Conservation (phyloP, 2,329 filamentous ascomycete genomes). For the Sclerotinia glacialis region DNA sequence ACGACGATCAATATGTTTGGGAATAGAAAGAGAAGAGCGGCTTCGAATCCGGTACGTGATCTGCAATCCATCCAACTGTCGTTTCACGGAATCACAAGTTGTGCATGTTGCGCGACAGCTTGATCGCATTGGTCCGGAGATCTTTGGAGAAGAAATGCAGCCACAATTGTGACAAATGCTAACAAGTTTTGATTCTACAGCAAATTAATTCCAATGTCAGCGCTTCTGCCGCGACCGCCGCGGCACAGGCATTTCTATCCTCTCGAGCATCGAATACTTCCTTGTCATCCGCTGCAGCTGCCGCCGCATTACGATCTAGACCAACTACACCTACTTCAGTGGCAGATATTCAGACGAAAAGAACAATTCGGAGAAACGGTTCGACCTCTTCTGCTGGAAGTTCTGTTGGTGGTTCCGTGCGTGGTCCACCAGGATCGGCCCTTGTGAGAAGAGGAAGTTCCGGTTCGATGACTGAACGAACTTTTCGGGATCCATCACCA, state of each 20-base stretch:
- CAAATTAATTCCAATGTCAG: constrained; percentile 63
- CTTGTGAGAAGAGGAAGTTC: constrained; percentile 67
- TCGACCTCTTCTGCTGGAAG: constrained; percentile 68
- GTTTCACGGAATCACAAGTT: background rate
- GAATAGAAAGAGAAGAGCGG: constrained; percentile 40
- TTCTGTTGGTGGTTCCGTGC: constrained; percentile 43
- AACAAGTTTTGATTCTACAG: constrained; percentile 43
- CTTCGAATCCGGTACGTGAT: constrained; percentile 44
- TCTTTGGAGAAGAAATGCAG: constrained; percentile 12
- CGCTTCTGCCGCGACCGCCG: constrained; percentile 74
- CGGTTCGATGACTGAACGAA: constrained; percentile 83
- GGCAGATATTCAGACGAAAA: constrained; percentile 82
- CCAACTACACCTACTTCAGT: constrained; percentile 77
- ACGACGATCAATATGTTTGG: constrained; percentile 38
- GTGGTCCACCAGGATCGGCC: constrained; percentile 42
- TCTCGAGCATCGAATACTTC: constrained; percentile 61
- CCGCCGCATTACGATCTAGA: constrained; percentile 75
- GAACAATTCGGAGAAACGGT: constrained; percentile 68
- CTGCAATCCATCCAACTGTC: constrained; percentile 25
- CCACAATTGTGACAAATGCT: constrained; percentile 27
- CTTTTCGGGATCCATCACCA: constrained; percentile 77
- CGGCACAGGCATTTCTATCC: constrained; percentile 75
- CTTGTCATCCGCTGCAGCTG: constrained; percentile 82
- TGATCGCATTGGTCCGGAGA: constrained; percentile 11
- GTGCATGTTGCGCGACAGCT: constrained; percentile 10